Evolutionary conservation across 768 basidiomycete species (phyloP).

Genomic region (Mycena alexandri): DNA sequence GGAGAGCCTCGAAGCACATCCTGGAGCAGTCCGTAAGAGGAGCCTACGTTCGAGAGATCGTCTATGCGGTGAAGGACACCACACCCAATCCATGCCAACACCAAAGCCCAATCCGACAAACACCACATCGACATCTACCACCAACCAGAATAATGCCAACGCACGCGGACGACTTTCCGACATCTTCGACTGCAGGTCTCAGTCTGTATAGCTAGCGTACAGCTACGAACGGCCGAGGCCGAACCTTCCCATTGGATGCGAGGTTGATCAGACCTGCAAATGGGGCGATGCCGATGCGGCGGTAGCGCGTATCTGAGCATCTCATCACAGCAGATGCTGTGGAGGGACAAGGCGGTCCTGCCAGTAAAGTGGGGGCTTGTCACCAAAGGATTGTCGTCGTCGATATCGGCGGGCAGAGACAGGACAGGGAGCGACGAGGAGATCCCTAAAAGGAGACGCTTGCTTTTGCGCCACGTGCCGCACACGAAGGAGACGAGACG

Average conservation of each 20-base stretch:
- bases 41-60: constrained; percentile 39
- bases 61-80: neutral
- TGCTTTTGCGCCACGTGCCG: constrained; percentile 25
- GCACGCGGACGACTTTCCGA: neutral
- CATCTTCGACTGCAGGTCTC: constrained; percentile 30
- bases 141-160: neutral
- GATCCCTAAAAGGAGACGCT: constrained; percentile 46
- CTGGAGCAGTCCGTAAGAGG: constrained; percentile 36
- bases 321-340: constrained; percentile 23
- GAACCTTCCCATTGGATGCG: constrained; percentile 37
- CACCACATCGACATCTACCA: constrained; percentile 7
- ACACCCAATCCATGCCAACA: neutral
- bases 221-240: constrained; percentile 15
- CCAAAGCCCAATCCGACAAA: constrained; percentile 8
- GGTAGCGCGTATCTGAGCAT: constrained; percentile 26
- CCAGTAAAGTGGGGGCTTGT: neutral
- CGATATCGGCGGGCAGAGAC: constrained; percentile 52
- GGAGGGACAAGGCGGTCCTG: neutral
- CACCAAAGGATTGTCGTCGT: constrained; percentile 14
- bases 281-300: constrained; percentile 38
- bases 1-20: constrained; percentile 33
- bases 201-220: constrained; percentile 20
- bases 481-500: constrained; percentile 53
- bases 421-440: constrained; percentile 46
- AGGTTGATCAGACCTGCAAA: constrained; percentile 60